Conservation (phyloP, 2,329 filamentous ascomycete species). For the Fonsecaea monophora region DNA sequence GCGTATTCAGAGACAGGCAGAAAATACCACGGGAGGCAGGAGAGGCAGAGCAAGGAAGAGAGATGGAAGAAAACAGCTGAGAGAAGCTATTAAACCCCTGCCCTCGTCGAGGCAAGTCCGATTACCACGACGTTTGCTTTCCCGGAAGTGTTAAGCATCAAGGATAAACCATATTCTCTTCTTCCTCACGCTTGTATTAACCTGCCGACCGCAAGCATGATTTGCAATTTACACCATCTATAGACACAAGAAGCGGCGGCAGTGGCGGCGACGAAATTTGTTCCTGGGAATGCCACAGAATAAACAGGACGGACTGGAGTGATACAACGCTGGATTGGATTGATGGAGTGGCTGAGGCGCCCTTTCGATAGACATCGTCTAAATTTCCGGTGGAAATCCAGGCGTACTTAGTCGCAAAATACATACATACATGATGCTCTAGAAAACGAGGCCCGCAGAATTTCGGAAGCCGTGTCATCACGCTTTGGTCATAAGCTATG, state of each 20-base stretch:
- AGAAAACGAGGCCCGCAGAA: slow-evolving; percentile 74
- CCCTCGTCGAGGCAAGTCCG: neutral
- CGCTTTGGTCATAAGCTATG: slow-evolving; percentile 57
- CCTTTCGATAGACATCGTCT: neutral
- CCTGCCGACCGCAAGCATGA: neutral
- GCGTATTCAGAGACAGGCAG: neutral
- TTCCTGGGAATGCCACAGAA: neutral
- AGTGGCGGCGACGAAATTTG: too few species aligned
- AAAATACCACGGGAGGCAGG: neutral
- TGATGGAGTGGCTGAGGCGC: neutral
- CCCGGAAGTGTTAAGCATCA: too few species aligned
- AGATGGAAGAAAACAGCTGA: neutral
- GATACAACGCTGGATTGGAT: neutral
- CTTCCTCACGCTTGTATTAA: too few species aligned
- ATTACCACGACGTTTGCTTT: too few species aligned
- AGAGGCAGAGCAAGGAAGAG: neutral
- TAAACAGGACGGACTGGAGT: neutral
- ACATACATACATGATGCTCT: slow-evolving; percentile 63
- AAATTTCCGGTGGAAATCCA: too few species aligned
- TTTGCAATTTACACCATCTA: neutral
- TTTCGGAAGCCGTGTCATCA: slow-evolving; percentile 68
- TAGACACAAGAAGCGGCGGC: neutral
- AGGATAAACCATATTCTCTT: too few species aligned
- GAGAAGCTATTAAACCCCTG: neutral
- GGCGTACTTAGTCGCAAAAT: too few species aligned